These are phyloP conservation scores for Priceomyces medius DNA, from an alignment of 805 yeast species.

Conservation along the genomic window DNA sequence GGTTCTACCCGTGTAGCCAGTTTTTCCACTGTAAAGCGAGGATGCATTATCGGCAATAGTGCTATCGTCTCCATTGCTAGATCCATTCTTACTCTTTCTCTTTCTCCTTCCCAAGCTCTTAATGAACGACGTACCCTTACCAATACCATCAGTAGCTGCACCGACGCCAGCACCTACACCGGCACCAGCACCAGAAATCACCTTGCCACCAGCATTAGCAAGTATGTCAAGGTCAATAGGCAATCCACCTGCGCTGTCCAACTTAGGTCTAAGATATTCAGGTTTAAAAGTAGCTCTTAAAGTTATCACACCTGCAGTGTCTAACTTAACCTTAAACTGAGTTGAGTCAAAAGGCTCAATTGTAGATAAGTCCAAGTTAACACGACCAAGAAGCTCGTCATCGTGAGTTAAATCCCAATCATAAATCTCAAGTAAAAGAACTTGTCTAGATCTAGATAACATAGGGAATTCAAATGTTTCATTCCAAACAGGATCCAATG, in stretches of 20 bases:
- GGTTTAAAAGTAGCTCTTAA: conserved; percentile 59
- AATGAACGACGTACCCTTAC: conserved; percentile 46
- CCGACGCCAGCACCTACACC: conserved; percentile 43
- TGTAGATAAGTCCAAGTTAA: conserved; percentile 47
- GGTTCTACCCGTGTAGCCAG: conserved; percentile 5
- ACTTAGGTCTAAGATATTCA: conserved; percentile 63
- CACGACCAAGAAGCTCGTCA: conserved; percentile 59
- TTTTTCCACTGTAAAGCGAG: conserved; percentile 4
- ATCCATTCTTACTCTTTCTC: conserved; percentile 13
- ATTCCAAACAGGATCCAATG: conserved; percentile 75
- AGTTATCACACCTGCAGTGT: conserved; percentile 65
- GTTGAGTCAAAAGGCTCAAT: conserved; percentile 47
- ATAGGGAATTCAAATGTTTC: conserved; percentile 60
- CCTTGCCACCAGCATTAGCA: conserved; percentile 48
- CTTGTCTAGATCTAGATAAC: conserved; percentile 58
- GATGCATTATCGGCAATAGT: conserved; percentile 3
- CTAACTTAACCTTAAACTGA: conserved; percentile 48
- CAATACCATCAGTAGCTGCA: conserved; percentile 45
- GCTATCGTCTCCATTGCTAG: conserved; percentile 8
- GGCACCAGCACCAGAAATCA: conserved; percentile 41
- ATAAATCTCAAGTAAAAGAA: conserved; percentile 48
- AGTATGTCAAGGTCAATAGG: conserved; percentile 41
- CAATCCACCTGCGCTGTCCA: conserved; percentile 40
- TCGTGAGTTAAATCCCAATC: conserved; percentile 83
- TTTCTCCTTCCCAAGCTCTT: conserved; percentile 31